Evolutionary conservation across 2,329 filamentous ascomycete species (phyloP), one percentile per base, ranked within the genome.

Genomic region (Colletotrichum sp.): DNA sequence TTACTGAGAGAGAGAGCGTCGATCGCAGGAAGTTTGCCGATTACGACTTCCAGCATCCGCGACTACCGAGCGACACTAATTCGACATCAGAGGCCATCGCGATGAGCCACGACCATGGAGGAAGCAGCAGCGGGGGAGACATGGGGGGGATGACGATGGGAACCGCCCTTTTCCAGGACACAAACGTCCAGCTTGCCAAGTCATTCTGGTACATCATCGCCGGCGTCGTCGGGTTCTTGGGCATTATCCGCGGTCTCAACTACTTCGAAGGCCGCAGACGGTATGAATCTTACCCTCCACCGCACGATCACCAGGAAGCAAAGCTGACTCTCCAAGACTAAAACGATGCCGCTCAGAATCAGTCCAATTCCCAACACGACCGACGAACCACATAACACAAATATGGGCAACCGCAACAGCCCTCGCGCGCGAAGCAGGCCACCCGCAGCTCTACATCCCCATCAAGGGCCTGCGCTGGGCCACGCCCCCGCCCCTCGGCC

Each of bases 191-290:
- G 55, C 86, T 92, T 67, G 90, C 91, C 18, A 85, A 85, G 21
- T 87, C 86, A 3, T 93, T 89, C 79, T 93, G 91, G 91, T 93
- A 92, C 80, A 87, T 91, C 39, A 83, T 91, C 48, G 90, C 86
- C 9, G 88, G 84, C 18, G 86, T 88, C 28, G 80, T 91, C 6
- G 88, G 84, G 3, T 77, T 87, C 0, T 79, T 90, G 7, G 79
- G 85, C 5, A 71, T 80, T 1, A 79, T 88, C 30, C 88, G 88
- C 5, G 81, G 79, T 24, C 79, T 90, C 74, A 88, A 90, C 77
- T 79, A 83, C 26, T 82, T 85, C 15, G 85, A 88, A 75, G 83
- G 84, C 24, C 81, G 81, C 24, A 82, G 81, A 71, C 87, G 87
- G 90, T 90, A 52, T 77, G 8, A 7, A n/a, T 3, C 13, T 13